Conservation (phyloP, 78 protist genomes). For the Cavenderia fasciculata region DNA sequence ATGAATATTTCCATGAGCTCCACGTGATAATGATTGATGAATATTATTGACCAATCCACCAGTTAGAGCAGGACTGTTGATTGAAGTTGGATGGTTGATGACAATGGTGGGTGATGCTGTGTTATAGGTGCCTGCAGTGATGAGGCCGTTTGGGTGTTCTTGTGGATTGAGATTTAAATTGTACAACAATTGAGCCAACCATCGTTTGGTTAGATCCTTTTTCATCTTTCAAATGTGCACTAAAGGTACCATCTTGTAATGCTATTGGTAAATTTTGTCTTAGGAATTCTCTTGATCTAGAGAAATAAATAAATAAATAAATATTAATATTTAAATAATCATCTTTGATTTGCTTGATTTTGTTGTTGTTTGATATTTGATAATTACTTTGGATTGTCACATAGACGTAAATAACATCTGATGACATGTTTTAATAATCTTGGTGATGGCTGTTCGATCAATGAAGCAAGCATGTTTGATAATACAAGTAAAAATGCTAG, state of each 20-base stretch:
- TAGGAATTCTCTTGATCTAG: slow-evolving; percentile 70
- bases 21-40: no score
- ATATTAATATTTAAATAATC: not conserved
- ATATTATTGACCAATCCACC: no score
- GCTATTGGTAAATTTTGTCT: slow-evolving; percentile 67
- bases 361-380: not conserved
- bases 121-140: no score
- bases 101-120: no score
- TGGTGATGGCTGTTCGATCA: slow-evolving; percentile 84
- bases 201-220: slow-evolving; percentile 74
- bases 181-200: slow-evolving; percentile 71
- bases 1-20: no score
- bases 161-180: slow-evolving; percentile 61
- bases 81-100: no score
- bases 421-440: slow-evolving; percentile 97
- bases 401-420: slow-evolving; percentile 96
- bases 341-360: no score
- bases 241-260: slow-evolving; percentile 73
- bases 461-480: slow-evolving; percentile 57
- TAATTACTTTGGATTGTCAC: slow-evolving; percentile 89
- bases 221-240: slow-evolving; percentile 69
- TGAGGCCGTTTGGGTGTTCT: slow-evolving; percentile 40
- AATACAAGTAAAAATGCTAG: slow-evolving; percentile 88
- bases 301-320: not conserved
- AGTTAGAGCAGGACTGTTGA: no score